phyloP scores from a whole-genome alignment of 116 monocot genomes.

The Phalaenopsis hybrid region DNA sequence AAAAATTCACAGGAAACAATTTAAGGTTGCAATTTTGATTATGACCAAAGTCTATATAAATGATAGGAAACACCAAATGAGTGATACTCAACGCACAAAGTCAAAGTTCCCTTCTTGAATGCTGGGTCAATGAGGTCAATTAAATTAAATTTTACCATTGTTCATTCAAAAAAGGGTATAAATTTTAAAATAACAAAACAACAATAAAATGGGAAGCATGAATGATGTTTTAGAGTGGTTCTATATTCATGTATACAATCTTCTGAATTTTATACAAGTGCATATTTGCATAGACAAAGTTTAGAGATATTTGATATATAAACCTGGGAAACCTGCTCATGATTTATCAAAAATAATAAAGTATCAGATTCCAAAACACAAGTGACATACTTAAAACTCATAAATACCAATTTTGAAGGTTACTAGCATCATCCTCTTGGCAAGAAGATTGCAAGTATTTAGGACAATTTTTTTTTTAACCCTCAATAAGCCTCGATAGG shows the following conservation, averaged over 20 bases:
- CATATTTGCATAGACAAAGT: not conserved
- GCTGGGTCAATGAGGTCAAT: not conserved
- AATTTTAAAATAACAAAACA: not conserved
- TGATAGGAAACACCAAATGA: not conserved
- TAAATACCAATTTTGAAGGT: not conserved
- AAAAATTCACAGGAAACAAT: not conserved
- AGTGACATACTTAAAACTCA: not conserved
- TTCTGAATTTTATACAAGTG: not conserved
- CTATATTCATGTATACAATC: not conserved
- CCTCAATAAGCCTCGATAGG: not conserved
- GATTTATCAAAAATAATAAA: not conserved
- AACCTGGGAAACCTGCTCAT: too few species aligned
- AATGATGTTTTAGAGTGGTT: not conserved
- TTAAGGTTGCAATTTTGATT: constrained; percentile 11
- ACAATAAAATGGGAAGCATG: not conserved
- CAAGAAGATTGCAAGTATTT: not conserved
- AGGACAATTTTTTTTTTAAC: not conserved
- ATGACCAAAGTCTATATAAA: not conserved
- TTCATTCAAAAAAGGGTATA: too few species aligned
- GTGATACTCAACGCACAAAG: not conserved
- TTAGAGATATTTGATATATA: not conserved
- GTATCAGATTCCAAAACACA: not conserved
- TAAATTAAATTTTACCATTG: too few species aligned
- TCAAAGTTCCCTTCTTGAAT: not conserved
- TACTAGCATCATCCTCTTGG: not conserved